Evolutionary conservation across 768 basidiomycete species (phyloP).

Genomic region (Boletus rex-veris): DNA sequence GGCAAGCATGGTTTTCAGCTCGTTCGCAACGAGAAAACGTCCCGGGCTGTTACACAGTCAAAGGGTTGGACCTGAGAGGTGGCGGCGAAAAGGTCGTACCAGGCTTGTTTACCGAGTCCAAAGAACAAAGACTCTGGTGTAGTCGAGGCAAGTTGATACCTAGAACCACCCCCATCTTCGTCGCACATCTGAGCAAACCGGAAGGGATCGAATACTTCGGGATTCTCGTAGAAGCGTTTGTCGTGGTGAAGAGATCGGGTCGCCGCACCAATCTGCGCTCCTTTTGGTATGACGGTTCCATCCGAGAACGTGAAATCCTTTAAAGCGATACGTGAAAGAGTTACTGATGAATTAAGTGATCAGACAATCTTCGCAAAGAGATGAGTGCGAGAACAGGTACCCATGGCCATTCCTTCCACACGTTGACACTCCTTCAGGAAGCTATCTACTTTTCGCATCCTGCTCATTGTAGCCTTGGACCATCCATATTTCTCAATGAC

Average conservation of each 20-base stretch:
- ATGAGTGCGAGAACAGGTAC: neutral
- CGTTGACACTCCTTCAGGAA: slow-evolving; percentile 9
- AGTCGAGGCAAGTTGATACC: slow-evolving; percentile 27
- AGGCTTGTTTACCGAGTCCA: slow-evolving; percentile 28
- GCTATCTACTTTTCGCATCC: slow-evolving; percentile 8
- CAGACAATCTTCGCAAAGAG: neutral
- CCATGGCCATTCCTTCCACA: neutral
- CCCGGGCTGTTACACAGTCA: neutral
- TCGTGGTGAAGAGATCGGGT: slow-evolving; percentile 2
- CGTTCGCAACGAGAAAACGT: neutral
- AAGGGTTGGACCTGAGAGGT: too few relatives aligned
- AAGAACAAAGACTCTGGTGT: slow-evolving; percentile 34
- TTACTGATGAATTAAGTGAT: slow-evolving; percentile 12
- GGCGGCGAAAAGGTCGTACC: neutral
- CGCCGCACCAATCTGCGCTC: neutral
- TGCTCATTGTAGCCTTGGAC: neutral
- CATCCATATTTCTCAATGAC: neutral
- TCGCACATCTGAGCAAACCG: neutral
- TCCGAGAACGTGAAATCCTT: slow-evolving; percentile 37
- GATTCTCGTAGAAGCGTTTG: neutral
- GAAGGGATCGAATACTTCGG: neutral
- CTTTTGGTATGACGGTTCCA: slow-evolving; percentile 21
- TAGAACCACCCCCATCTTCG: neutral
- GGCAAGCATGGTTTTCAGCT: neutral
- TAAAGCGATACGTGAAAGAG: slow-evolving; percentile 31